Evolutionary conservation across 108 stramenopile species (phyloP).

Genomic region (Cyclotella sp.): DNA sequence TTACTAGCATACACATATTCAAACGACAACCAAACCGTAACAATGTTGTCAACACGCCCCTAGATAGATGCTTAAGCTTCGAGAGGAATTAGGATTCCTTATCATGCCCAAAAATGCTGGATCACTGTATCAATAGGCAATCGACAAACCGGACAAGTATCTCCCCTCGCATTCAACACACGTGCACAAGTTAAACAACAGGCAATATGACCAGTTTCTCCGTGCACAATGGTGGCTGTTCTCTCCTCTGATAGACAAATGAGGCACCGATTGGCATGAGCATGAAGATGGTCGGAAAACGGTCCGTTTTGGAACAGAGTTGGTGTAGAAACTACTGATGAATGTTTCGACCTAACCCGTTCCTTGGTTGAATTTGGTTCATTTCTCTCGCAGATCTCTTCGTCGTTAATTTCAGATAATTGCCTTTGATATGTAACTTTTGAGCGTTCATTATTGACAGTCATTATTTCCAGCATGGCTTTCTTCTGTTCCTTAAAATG

Average conservation of each 20-base stretch:
- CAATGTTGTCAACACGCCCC: not conserved
- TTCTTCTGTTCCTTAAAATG: conserved; percentile 48
- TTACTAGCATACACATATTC: no score
- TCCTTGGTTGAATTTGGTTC: conserved; percentile 21
- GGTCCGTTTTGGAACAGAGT: conserved; percentile 34
- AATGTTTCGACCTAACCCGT: not conserved
- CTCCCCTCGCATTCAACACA: conserved; percentile 82
- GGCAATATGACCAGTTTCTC: conserved; percentile 92
- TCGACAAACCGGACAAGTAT: conserved; percentile 81
- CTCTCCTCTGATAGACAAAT: conserved; percentile 78
- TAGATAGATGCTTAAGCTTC: not conserved
- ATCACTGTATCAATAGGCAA: conserved; percentile 78
- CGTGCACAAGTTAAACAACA: conserved; percentile 91
- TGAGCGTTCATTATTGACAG: not conserved
- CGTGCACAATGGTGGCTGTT: conserved; percentile 93
- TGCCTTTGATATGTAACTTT: not conserved
- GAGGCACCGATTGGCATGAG: conserved; percentile 56
- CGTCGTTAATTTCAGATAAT: conserved; percentile 40
- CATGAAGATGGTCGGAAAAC: not conserved
- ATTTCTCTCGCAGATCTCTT: conserved; percentile 31
- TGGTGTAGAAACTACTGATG: not conserved
- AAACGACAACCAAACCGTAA: not conserved
- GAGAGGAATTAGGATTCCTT: not conserved
- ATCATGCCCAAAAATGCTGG: conserved; percentile 83
- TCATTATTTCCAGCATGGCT: conserved; percentile 30